Percentiles rank a stretch among this genome's conserved stretches.
phyloP scores from a whole-genome alignment of 2,329 filamentous ascomycete species.

The Aspergillus neoniger region DNA sequence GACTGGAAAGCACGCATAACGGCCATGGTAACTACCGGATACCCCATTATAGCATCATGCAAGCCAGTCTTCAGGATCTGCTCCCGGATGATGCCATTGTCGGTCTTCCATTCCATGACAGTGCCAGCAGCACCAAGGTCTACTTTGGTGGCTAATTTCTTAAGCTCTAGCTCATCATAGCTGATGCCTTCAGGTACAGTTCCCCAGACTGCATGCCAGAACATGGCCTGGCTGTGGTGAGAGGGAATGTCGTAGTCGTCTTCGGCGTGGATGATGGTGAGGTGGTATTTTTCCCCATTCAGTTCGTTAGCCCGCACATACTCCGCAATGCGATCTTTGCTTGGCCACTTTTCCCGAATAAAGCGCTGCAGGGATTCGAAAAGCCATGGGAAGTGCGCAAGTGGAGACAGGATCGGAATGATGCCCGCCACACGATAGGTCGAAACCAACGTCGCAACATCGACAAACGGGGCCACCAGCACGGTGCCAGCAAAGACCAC shows the following conservation, averaged over 20 bases:
- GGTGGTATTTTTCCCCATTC: conserved; percentile 27
- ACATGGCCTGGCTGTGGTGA: conserved; percentile 15
- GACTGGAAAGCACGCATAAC: conserved; percentile 13
- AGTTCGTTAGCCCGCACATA: conserved; percentile 9
- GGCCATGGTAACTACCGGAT: conserved; percentile 13
- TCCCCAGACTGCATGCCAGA: conserved; percentile 6
- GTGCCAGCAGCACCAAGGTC: conserved; percentile 10
- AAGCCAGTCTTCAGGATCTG: conserved; percentile 13
- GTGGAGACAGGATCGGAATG: conserved; percentile 56
- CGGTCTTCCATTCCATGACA: conserved; percentile 9
- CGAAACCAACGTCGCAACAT: conserved; percentile 55
- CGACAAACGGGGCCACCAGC: conserved; percentile 59
- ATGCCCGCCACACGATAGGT: conserved; percentile 61
- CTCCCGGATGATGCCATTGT: conserved; percentile 9
- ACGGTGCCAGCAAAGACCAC: conserved; percentile 57
- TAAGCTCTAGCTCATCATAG: conserved; percentile 1
- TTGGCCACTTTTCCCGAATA: conserved; percentile 17
- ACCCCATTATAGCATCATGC: conserved; percentile 14
- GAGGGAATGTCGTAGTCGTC: conserved; percentile 40
- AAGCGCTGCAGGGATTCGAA: conserved; percentile 16
- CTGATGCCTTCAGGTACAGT: neutral
- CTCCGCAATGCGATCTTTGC: conserved; percentile 11
- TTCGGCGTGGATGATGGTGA: conserved; percentile 39
- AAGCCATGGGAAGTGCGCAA: conserved; percentile 49
- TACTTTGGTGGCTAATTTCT: neutral